phyloP scores from a whole-genome alignment of 768 basidiomycete species.

The Tubosaeta sp. region DNA sequence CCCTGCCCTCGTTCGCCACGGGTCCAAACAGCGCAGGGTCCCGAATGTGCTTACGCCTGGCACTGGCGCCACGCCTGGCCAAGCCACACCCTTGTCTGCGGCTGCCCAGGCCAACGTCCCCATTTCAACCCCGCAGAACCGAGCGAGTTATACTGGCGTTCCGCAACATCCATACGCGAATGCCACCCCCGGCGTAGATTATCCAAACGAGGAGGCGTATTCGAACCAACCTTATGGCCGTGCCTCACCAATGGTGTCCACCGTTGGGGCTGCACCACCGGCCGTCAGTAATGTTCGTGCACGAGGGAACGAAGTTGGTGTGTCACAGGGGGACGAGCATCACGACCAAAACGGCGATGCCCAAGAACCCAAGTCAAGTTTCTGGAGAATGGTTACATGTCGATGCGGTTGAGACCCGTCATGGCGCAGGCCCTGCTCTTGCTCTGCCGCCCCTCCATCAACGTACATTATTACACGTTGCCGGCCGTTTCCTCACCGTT shows the following conservation, averaged over 20 bases:
- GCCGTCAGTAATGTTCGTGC: slow-evolving; percentile 72
- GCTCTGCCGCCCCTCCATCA: slow-evolving; percentile 22
- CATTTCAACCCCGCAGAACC: slow-evolving; percentile 49
- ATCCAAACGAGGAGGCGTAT: slow-evolving; percentile 56
- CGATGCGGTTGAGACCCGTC: slow-evolving; percentile 51
- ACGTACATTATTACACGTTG: slow-evolving; percentile 26
- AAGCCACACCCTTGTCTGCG: slow-evolving; percentile 66
- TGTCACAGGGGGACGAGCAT: slow-evolving; percentile 57
- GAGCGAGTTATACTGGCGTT: slow-evolving; percentile 39
- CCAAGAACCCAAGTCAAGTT: slow-evolving; percentile 46
- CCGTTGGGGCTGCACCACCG: slow-evolving; percentile 61
- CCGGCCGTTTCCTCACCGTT: slow-evolving; percentile 35
- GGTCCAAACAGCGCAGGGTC: slow-evolving; percentile 66
- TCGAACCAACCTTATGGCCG: slow-evolving; percentile 66
- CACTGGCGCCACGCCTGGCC: slow-evolving; percentile 45
- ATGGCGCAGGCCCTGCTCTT: slow-evolving; percentile 13
- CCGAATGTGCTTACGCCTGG: slow-evolving; percentile 59
- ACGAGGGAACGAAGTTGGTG: slow-evolving; percentile 62
- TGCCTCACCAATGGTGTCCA: slow-evolving; percentile 78
- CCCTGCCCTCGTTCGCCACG: slow-evolving; percentile 73
- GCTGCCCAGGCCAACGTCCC: slow-evolving; percentile 75
- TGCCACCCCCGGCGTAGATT: slow-evolving; percentile 57
- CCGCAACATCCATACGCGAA: slow-evolving; percentile 70
- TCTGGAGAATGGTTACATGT: slow-evolving; percentile 73
- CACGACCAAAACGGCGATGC: slow-evolving; percentile 53